Evolutionary conservation across 1,284 basidiomycete species (phyloP).

Genomic region (Heterobasidion parviporum): DNA sequence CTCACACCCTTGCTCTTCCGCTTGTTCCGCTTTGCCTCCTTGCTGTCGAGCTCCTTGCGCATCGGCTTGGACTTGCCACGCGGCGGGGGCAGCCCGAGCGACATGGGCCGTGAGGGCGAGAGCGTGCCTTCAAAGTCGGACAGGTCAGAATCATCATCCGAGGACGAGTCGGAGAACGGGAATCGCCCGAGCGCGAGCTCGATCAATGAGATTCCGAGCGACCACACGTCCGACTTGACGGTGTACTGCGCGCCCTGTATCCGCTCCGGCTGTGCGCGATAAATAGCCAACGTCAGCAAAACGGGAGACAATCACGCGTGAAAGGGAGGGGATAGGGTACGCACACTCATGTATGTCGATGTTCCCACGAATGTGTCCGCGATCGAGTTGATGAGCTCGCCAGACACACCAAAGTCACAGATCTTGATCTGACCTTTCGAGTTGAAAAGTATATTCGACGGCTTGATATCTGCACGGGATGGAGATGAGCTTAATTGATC

Average conservation of each 20-base stretch:
- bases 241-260: conserved; percentile 98
- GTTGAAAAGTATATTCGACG: conserved; percentile 95
- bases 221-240: conserved; percentile 98
- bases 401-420: conserved; percentile 98
- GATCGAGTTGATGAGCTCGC: conserved; percentile 97
- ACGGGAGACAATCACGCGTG: not conserved
- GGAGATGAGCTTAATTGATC: not conserved
- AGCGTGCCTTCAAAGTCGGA: conserved; percentile 67
- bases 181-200: conserved; percentile 92
- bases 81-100: conserved; percentile 23
- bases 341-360: conserved; percentile 97
- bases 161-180: conserved; percentile 73
- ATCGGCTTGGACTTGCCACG: conserved; percentile 22
- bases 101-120: conserved; percentile 45
- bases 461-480: conserved; percentile 81
- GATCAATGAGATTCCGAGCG: conserved; percentile 90
- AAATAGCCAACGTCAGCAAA: conserved; percentile 8
- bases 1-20: conserved; percentile 78
- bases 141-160: conserved; percentile 52
- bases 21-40: conserved; percentile 40
- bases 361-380: conserved; percentile 99
- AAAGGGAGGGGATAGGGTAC: conserved; percentile 24
- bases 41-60: conserved; percentile 44
- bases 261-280: conserved; percentile 75
- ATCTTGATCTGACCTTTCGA: conserved; percentile 95